phyloP scores from a whole-genome alignment of 345 rosid species.

The Syzygium jambos region DNA sequence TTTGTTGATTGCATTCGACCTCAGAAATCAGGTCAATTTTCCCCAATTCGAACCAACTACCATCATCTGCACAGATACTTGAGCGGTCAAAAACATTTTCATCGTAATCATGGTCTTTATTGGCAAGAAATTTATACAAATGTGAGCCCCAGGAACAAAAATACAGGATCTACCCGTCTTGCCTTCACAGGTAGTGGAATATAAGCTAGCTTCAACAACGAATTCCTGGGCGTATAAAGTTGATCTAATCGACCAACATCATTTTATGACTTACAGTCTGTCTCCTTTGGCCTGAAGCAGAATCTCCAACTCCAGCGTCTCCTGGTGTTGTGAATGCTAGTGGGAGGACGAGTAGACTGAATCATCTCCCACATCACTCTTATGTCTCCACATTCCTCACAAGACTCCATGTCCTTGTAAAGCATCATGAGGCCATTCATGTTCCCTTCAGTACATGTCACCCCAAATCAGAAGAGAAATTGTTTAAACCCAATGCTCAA shows the following conservation, averaged over 20 bases:
- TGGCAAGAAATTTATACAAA: neutral
- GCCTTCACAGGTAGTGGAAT: neutral
- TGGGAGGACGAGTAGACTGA: constrained; percentile 30
- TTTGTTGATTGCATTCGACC: neutral
- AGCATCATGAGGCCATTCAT: constrained; percentile 26
- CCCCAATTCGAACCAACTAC: neutral
- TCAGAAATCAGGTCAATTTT: neutral
- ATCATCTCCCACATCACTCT: constrained; percentile 62
- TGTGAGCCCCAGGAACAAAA: neutral
- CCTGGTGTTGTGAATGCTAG: neutral
- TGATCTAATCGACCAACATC: neutral
- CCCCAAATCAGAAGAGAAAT: neutral
- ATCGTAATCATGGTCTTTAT: neutral
- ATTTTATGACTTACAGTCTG: neutral
- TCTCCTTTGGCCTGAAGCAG: constrained; percentile 18
- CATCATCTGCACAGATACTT: neutral
- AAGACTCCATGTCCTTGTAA: constrained; percentile 54
- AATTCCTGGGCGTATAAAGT: neutral
- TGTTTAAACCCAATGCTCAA: neutral
- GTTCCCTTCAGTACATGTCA: constrained; percentile 18
- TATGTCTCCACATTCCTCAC: constrained; percentile 44
- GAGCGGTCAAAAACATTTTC: neutral
- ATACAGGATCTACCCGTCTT: neutral
- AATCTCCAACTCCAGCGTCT: neutral
- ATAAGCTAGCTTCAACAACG: neutral